Conservation (phyloP, 768 basidiomycete genomes). For the Psilocybe sp. region DNA sequence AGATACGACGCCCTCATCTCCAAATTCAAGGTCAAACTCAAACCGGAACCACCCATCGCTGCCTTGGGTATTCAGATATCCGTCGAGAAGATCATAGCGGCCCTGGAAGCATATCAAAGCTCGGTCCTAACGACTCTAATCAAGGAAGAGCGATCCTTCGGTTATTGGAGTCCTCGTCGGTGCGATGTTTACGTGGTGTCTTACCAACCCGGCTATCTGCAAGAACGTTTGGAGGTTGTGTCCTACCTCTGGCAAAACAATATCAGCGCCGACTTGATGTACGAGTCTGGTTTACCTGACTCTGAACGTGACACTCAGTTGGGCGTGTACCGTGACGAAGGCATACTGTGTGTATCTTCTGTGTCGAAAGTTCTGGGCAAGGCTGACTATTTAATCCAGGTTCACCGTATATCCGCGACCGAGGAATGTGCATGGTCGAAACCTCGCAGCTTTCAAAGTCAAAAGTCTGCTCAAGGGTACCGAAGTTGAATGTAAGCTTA, state of each 20-base stretch:
- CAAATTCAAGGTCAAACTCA: conserved; percentile 54
- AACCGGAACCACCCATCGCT: conserved; percentile 47
- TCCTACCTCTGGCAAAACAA: conserved; percentile 76
- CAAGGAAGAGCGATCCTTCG: conserved; percentile 80
- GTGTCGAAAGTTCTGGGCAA: background rate
- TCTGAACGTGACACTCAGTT: conserved; percentile 62
- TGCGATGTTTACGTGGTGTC: conserved; percentile 88
- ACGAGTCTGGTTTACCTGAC: conserved; percentile 67
- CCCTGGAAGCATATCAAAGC: conserved; percentile 68
- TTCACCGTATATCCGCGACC: conserved; percentile 50
- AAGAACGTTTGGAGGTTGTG: conserved; percentile 76
- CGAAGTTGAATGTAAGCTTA: conserved; percentile 65
- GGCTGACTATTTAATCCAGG: conserved; percentile 13
- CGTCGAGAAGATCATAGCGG: conserved; percentile 71
- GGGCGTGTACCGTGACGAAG: conserved; percentile 74
- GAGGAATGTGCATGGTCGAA: conserved; percentile 40
- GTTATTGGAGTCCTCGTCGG: conserved; percentile 85
- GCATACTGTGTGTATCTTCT: conserved; percentile 62
- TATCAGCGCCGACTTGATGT: conserved; percentile 87
- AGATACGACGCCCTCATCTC: conserved; percentile 76
- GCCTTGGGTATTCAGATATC: conserved; percentile 77
- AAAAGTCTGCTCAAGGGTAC: conserved; percentile 80
- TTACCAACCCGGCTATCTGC: conserved; percentile 69
- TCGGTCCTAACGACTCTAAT: conserved; percentile 66
- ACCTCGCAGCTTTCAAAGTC: conserved; percentile 73